These are phyloP conservation scores for Fallopia convolvulus DNA, from an alignment of 148 eudicot genomes.

Conservation along the genomic window DNA sequence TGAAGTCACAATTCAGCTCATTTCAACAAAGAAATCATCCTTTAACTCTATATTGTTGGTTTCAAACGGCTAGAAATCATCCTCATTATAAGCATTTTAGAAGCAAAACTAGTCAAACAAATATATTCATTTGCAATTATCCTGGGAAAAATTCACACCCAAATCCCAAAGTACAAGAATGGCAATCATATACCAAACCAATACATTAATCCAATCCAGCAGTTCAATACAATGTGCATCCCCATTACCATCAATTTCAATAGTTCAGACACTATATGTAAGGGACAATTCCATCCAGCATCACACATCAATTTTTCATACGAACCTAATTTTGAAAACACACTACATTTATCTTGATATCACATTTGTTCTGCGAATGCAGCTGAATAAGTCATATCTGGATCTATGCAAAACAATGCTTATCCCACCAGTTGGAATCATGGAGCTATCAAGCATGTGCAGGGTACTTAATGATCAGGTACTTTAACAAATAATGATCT, in stretches of 20 bases:
- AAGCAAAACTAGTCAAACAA: neutral
- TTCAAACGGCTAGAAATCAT: neutral
- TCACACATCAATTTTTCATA: neutral
- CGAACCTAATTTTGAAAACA: no score
- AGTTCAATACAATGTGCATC: neutral
- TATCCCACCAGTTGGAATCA: conserved; percentile 59
- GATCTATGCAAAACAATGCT: conserved; percentile 61
- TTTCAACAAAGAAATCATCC: neutral
- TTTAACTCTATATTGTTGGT: neutral
- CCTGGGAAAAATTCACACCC: neutral
- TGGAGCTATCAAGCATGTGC: conserved; percentile 88
- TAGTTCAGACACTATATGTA: neutral
- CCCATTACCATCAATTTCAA: neutral
- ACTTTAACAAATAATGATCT: neutral
- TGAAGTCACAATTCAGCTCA: no score
- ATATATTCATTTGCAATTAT: neutral
- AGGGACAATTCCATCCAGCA: neutral
- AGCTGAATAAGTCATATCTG: conserved; percentile 67
- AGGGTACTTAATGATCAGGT: conserved; percentile 93
- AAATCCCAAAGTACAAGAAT: neutral
- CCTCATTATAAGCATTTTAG: neutral
- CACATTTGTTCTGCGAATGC: conserved; percentile 3
- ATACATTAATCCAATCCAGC: neutral
- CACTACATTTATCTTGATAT: no score
- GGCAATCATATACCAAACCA: neutral